Evolutionary conservation across 768 basidiomycete genomes (phyloP).

Genomic region (Hydnum rufescens): DNA sequence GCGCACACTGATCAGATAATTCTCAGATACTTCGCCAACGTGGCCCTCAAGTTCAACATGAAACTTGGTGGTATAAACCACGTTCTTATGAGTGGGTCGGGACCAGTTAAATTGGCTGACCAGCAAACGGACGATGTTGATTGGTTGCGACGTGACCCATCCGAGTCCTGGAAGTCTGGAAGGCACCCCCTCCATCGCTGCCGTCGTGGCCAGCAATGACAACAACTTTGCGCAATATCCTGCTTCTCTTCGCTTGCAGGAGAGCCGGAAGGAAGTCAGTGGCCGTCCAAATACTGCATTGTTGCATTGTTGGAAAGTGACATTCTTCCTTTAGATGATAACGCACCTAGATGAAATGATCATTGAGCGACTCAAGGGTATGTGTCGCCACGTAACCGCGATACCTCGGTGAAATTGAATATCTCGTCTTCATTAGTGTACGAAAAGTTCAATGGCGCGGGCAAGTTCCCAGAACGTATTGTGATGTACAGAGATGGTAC

Average conservation of each 20-base stretch:
- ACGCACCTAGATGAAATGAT: constrained; percentile 46
- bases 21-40: constrained; percentile 48
- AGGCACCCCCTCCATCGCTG: constrained; percentile 68
- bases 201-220: constrained; percentile 58
- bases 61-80: constrained; percentile 75
- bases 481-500: constrained; percentile 56
- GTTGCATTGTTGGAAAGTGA: background rate
- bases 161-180: constrained; percentile 53
- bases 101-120: constrained; percentile 41
- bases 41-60: constrained; percentile 63
- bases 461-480: constrained; percentile 41
- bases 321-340: constrained; percentile 29
- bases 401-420: background rate
- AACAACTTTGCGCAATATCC: constrained; percentile 56
- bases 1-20: background rate
- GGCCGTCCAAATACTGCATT: background rate
- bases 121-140: constrained; percentile 54
- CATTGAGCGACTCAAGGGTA: constrained; percentile 37
- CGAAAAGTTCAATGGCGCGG: constrained; percentile 11
- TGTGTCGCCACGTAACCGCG: constrained; percentile 24
- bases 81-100: constrained; percentile 28
- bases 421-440: background rate
- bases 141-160: constrained; percentile 74
- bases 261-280: constrained; percentile 50
- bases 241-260: constrained; percentile 48